Evolutionary conservation across 2,329 filamentous ascomycete genomes (phyloP), one percentile per base, ranked within the genome.

Genomic region (Paecilomyces variotii): DNA sequence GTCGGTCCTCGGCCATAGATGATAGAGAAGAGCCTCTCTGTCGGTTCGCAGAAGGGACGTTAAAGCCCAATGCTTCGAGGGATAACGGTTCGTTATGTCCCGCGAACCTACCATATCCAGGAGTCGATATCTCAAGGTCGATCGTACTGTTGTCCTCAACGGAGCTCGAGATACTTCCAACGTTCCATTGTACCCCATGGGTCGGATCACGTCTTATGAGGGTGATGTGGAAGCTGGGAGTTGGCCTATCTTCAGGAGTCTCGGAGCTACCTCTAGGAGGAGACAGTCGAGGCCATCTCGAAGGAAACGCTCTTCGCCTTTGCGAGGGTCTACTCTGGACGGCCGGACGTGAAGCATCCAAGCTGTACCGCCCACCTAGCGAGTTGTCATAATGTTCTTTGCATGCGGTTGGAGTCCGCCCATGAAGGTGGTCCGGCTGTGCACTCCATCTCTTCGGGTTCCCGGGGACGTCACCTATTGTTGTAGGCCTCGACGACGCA

Each of bases 161-260:
- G 35, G 68, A 67, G 51, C 72, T 75, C 50, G 80, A 81, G 54
- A 91, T 80, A 57, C 80, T 85, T 25, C 86, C 89, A 11, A 91
- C 81, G 67, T 91, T 91, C 87, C 88, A 91, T 70, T 91, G 89
- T 57, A 79, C 80, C 6, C 85, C 84, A 7, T 86, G 84, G 25
- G 81, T 79, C 0, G 87, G 87, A 68, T 91, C 87, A 62, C 88
- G 83, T n/a, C 89, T 85, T 65, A 91, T 90, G 12, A 92, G 72
- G 0, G 84, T 87, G 53, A 80, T 71, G 57, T 70, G 69, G 56
- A 76, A 76, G 1, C 71, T 66, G n/a, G 65, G 60, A 32, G 24
- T 25, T n/a, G 54, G 11, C 19, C 25, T 57, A 28, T 57, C 45
- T 14, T 56, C 25, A 7, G 55, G 35, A 27, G 27, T 58, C 24